Evolutionary conservation across 164 flowering plant genomes (phyloP), one percentile per base, ranked within the genome.

Genomic region (Berberis thunbergii): DNA sequence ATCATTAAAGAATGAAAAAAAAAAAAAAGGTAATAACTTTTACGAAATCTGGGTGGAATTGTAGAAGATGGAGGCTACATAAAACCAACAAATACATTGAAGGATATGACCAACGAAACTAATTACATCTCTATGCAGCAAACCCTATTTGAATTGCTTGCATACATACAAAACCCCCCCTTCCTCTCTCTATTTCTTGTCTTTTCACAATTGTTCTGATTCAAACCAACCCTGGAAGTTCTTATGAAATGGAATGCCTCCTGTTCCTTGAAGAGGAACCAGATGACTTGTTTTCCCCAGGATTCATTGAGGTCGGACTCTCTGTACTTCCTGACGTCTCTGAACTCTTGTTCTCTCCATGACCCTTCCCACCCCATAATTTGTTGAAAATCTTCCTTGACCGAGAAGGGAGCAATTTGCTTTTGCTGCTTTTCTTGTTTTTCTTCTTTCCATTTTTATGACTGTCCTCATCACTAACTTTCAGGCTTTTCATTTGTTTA

Each of bases 331-430:
- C 88, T 1, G 90, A 84, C 3, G 90, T 84, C 62, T 84, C 91
- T 0, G 96, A 79, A 71, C 93, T 84, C 74, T 65, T 77, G 68
- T 74, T 81, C 70, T 82, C 96, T 4, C 70, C 79, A 13, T 77
- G 68, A 9, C 78, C 84, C 62, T 79, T 83, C 41, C 76, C 73
- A 59, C 46, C 72, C 87, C 86, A 91, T 49, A 91, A 61, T 77
- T 77, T 88, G 40, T 87, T 90, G n/a, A 91, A 86, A 12, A 91
- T 84, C 66, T 90, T 82, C 77, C 87, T 84, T 4, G 97, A 91
- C 26, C 89, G 75, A 11, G 94, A 87, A 10, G 87, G 88, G 70
- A 87, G 49, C 76, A 87, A 66, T 63, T 73, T 73, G 70, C 68
- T 77, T 50, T 75, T 81, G 69, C 81, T 74, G 60, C 64, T 75